Evolutionary conservation across 2,329 filamentous ascomycete species (phyloP), one percentile per base, ranked within the genome.

Genomic region (Verticillium longisporum): DNA sequence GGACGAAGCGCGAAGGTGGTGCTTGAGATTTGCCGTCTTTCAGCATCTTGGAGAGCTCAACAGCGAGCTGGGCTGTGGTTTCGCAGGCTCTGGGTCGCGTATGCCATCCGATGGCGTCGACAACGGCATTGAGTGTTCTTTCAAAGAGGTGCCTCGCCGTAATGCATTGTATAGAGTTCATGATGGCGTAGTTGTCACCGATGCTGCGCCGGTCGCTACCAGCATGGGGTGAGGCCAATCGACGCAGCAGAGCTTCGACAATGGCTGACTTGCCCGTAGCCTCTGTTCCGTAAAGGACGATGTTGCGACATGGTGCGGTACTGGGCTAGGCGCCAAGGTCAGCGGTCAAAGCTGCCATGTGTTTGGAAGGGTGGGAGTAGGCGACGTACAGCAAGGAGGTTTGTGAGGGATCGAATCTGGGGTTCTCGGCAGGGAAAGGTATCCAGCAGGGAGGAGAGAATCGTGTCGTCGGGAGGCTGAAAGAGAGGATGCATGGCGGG

Each of bases 181-280:
- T 76, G 34, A 90, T 77, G 41, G 87, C 83, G 68, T 88, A 83
- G 31, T 76, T 75, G 15, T 88, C 69, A 7, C 79, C 76, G 56
- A 74, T 76, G 18, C 41, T 7, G 36, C 33, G 6, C 13, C 5
- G 6, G 9, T 84, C 73, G 54, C 50, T 14, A 57, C 83, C 80
- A 3, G 85, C 79, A 41, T 87, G 79, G 6, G 86, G 67, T 15
- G 79, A 14, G n/a, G 66, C 69, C 13, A 83, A 76, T 1, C 71
- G 69, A 33, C 81, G 71, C 2, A 96, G 81, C 15, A 92, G 81
- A 3, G 82, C 80, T 61, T 80, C 79, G 3, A 88, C 80, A 58
- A 97, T 82, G 56, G 85, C 84, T 36, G 87, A 91, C 77, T 98
- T 97, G 50, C 92, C 94, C 0, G 93, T 96, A 2, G 92, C 89